These are phyloP conservation scores for Clonostachys solani DNA, from an alignment of 2,329 filamentous ascomycete species.

Conservation along the genomic window DNA sequence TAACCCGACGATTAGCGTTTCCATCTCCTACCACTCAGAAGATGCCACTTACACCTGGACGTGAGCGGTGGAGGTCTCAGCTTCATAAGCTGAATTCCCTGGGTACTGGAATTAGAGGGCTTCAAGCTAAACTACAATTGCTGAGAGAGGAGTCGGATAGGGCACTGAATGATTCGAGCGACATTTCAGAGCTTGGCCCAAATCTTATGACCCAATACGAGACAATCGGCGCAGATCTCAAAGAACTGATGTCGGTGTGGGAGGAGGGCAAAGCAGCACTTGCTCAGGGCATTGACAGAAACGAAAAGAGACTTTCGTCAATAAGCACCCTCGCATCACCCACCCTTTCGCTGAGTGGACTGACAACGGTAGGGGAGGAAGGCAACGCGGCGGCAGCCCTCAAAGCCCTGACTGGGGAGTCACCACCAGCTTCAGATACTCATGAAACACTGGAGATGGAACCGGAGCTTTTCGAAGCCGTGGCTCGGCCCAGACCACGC, in stretches of 20 bases:
- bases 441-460: slow-evolving; percentile 52
- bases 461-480: slow-evolving; percentile 82
- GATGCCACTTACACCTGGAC: slow-evolving; percentile 62
- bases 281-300: slow-evolving; percentile 75
- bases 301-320: slow-evolving; percentile 65
- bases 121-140: slow-evolving; percentile 93
- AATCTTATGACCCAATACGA: slow-evolving; percentile 88
- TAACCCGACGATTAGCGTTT: slow-evolving; percentile 33
- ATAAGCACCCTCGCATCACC: slow-evolving; percentile 58
- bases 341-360: slow-evolving; percentile 60
- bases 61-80: slow-evolving; percentile 81
- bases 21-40: slow-evolving; percentile 50
- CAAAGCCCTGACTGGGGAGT: slow-evolving; percentile 72
- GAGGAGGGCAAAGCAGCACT: slow-evolving; percentile 82
- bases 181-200: slow-evolving; percentile 71
- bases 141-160: slow-evolving; percentile 85
- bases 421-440: slow-evolving; percentile 44
- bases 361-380: slow-evolving; percentile 56
- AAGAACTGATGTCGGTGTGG: slow-evolving; percentile 78
- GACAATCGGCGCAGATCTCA: slow-evolving; percentile 84
- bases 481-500: slow-evolving; percentile 68
- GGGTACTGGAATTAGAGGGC: slow-evolving; percentile 82
- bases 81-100: slow-evolving; percentile 84
- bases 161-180: slow-evolving; percentile 68
- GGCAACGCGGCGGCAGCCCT: slow-evolving; percentile 57